A percentile compares a stretch with the other conserved stretches of the same genome.
Evolutionary conservation across 23 red algal species (phyloP).

Genomic region (Gracilaria caudata): DNA sequence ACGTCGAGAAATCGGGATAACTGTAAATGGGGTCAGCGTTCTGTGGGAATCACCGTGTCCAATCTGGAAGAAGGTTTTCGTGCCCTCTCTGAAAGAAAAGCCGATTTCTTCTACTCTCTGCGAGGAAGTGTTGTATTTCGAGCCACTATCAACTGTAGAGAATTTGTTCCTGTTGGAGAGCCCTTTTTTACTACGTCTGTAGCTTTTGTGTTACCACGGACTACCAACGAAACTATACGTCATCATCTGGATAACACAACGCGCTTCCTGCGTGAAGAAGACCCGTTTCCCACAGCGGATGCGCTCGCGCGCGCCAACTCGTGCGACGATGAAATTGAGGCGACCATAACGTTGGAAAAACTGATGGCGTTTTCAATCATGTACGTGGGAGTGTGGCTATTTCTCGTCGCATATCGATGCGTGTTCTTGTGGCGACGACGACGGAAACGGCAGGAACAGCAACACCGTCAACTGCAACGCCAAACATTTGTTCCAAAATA

Average conservation of each 20-base stretch:
- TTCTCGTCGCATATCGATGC: constrained; percentile 31
- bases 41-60: constrained; percentile 30
- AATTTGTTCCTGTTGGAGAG: constrained; percentile 42
- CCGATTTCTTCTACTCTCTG: constrained; percentile 50
- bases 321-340: constrained; percentile 42
- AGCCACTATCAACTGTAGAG: constrained; percentile 36
- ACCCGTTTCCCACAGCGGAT: constrained; percentile 30
- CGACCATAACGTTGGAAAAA: constrained; percentile 31
- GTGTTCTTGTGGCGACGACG: constrained; percentile 28
- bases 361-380: constrained; percentile 38
- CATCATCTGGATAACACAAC: constrained; percentile 31
- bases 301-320: constrained; percentile 19
- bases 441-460: not conserved
- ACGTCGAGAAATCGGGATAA: constrained; percentile 9
- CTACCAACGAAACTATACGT: not conserved
- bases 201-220: constrained; percentile 36
- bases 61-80: constrained; percentile 47
- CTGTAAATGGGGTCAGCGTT: not conserved
- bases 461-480: not conserved
- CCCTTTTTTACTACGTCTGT: constrained; percentile 60
- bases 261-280: constrained; percentile 46
- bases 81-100: constrained; percentile 9
- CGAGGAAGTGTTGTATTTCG: constrained; percentile 42
- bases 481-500: not conserved
- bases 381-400: constrained; percentile 23